phyloP scores from a whole-genome alignment of 1,139 yeast species.

The Oligophagozyma castellii region DNA sequence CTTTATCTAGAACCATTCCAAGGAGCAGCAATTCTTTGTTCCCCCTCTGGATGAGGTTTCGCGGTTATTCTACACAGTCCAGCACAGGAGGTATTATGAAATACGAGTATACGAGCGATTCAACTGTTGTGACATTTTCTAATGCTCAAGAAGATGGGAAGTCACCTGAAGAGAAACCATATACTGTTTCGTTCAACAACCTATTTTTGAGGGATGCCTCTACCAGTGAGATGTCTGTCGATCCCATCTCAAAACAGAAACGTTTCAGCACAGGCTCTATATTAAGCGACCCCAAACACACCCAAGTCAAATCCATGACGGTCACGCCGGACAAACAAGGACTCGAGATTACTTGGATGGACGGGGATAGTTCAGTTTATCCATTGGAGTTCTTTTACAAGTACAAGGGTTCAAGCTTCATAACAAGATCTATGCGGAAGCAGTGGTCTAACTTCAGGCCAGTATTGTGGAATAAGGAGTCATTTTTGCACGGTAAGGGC shows the following conservation, averaged over 20 bases:
- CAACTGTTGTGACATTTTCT: conserved; percentile 2
- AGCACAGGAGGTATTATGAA: conserved; percentile 1
- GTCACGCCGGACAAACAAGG: conserved; percentile 23
- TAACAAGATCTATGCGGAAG: conserved; percentile 24
- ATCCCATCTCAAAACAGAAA: conserved; percentile 47
- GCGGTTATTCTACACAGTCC: background rate
- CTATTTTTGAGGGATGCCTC: conserved; percentile 59
- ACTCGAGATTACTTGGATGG: conserved; percentile 42
- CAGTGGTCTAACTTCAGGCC: conserved; percentile 25
- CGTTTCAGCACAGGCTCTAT: conserved; percentile 47
- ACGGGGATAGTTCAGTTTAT: conserved; percentile 36
- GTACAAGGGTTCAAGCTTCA: conserved; percentile 27
- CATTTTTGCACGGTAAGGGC: conserved; percentile 17
- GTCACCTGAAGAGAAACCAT: conserved; percentile 7
- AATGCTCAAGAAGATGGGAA: conserved; percentile 1
- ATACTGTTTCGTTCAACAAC: conserved; percentile 34
- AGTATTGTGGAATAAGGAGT: conserved; percentile 31
- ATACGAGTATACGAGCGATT: conserved; percentile 1
- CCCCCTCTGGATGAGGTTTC: no score
- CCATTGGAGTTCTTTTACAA: conserved; percentile 34
- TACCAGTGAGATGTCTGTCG: conserved; percentile 35
- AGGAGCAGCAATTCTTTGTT: no score
- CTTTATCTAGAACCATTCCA: no score
- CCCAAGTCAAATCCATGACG: conserved; percentile 20
- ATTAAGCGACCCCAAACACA: conserved; percentile 23